Conservation (phyloP, 2,329 filamentous ascomycete species). For the Xylariomycetidae sp. region DNA sequence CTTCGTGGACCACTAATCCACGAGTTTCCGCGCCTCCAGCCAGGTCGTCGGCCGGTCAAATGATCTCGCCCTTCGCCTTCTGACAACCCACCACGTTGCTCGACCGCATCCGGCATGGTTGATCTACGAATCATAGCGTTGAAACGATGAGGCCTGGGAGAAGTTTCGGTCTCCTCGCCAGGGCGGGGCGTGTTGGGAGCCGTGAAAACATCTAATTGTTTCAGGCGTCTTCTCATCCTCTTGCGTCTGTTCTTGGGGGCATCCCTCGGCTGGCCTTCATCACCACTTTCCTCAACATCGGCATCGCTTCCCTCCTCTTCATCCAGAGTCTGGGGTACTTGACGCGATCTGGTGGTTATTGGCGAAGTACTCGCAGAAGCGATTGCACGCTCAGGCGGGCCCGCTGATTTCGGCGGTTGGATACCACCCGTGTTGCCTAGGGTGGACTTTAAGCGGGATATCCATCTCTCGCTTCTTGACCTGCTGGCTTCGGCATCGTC, state of each 20-base stretch:
- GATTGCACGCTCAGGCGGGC: conserved; percentile 27
- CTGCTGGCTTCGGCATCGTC: conserved; percentile 61
- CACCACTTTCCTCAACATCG: conserved; percentile 81
- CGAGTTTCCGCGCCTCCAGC: conserved; percentile 56
- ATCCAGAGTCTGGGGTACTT: conserved; percentile 49
- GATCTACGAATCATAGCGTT: conserved; percentile 58
- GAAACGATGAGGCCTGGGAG: conserved; percentile 40
- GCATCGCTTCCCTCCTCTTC: conserved; percentile 64
- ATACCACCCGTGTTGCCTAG: conserved; percentile 53
- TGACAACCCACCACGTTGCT: conserved; percentile 61
- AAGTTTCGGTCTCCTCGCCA: conserved; percentile 35
- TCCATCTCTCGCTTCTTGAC: conserved; percentile 61
- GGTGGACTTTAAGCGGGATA: conserved; percentile 69
- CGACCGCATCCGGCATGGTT: conserved; percentile 58
- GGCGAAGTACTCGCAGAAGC: conserved; percentile 45
- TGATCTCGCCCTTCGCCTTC: conserved; percentile 71
- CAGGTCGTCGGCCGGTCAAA: conserved; percentile 44
- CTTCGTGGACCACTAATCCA: conserved; percentile 50
- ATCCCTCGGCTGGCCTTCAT: conserved; percentile 56
- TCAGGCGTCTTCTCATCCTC: conserved; percentile 52
- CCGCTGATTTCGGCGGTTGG: conserved; percentile 40
- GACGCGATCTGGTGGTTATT: conserved; percentile 37
- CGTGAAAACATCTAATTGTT: conserved; percentile 52
- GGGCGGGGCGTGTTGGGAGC: conserved; percentile 61
- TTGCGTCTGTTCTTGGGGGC: conserved; percentile 57